These are phyloP conservation scores for Xylaria sp. DNA, from an alignment of 2,329 filamentous ascomycete genomes.

Conservation along the genomic window DNA sequence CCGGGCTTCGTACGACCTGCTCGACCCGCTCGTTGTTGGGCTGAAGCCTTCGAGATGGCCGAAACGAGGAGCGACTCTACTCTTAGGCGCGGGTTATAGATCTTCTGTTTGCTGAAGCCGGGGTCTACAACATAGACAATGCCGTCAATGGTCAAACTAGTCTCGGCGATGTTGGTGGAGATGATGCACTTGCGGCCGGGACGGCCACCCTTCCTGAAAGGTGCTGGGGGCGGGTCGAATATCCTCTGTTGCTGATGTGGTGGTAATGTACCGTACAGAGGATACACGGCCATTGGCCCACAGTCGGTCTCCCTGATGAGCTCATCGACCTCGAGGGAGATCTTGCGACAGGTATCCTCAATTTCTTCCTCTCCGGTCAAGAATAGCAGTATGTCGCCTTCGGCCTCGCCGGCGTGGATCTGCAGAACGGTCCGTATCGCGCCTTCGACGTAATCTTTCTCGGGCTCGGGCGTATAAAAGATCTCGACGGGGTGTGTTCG, in stretches of 20 bases:
- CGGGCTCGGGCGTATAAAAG: conserved; percentile 96
- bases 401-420: conserved; percentile 91
- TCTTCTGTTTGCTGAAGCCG: conserved; percentile 99
- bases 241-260: conserved; percentile 94
- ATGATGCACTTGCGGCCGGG: conserved; percentile 95
- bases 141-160: conserved; percentile 95
- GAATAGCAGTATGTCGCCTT: conserved; percentile 94
- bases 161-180: conserved; percentile 98
- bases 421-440: conserved; percentile 94
- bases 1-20: conserved; percentile 97
- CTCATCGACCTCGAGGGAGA: conserved; percentile 89
- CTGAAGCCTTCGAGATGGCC: conserved; percentile 96
- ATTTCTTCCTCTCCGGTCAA: conserved; percentile 98
- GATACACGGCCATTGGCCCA: conserved; percentile 89
- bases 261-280: conserved; percentile 92
- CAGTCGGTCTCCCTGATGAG: conserved; percentile 91
- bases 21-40: conserved; percentile 97
- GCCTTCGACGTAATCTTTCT: conserved; percentile 96
- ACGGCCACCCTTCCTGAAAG: conserved; percentile 78
- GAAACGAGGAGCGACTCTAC: conserved; percentile 98
- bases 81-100: conserved; percentile 96
- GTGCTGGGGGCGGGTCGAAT: conserved; percentile 86
- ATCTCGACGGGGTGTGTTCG: conserved; percentile 97
- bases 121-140: conserved; percentile 99
- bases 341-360: conserved; percentile 94